Percentiles rank a stretch among this genome's conserved stretches.
Evolutionary conservation across 768 basidiomycete genomes (phyloP).

Genomic region (Tricholoma hemisulphureum): DNA sequence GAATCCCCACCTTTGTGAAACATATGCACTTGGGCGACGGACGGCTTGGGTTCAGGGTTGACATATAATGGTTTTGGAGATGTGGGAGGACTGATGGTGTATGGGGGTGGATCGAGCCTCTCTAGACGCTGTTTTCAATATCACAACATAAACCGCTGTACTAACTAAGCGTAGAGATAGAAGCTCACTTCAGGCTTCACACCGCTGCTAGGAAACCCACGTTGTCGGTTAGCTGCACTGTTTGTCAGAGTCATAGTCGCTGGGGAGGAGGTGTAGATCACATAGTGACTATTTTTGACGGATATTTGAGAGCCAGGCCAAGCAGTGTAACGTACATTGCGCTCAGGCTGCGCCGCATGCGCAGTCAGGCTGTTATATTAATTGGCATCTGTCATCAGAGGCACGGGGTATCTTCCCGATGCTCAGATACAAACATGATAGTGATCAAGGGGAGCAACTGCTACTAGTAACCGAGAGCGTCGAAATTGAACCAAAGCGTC

Average conservation of each 20-base stretch:
- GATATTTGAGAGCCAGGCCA: no score
- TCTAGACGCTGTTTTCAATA: not conserved
- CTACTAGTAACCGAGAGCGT: no score
- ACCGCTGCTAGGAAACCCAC: not conserved
- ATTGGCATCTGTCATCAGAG: no score
- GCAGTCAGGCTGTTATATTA: no score
- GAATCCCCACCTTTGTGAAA: constrained; percentile 1
- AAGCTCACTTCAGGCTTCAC: not conserved
- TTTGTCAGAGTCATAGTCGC: not conserved
- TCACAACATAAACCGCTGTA: not conserved
- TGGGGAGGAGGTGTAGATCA: not conserved
- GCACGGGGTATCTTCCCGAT: no score
- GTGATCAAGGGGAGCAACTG: no score
- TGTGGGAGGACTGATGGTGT: not conserved
- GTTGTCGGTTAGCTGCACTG: not conserved
- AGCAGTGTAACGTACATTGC: no score
- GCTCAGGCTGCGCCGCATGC: no score
- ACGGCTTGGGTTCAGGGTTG: not conserved
- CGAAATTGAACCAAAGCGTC: no score
- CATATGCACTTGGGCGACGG: constrained; percentile 12
- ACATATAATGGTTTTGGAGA: not conserved
- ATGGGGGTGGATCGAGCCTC: not conserved
- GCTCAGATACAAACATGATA: no score
- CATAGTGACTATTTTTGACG: no score
- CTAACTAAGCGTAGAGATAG: not conserved